A percentile compares a stretch with the other conserved stretches of the same genome.
phyloP scores from a whole-genome alignment of 228 moss, liverwort and hornwort genomes.

The Sphagnum fallax region DNA sequence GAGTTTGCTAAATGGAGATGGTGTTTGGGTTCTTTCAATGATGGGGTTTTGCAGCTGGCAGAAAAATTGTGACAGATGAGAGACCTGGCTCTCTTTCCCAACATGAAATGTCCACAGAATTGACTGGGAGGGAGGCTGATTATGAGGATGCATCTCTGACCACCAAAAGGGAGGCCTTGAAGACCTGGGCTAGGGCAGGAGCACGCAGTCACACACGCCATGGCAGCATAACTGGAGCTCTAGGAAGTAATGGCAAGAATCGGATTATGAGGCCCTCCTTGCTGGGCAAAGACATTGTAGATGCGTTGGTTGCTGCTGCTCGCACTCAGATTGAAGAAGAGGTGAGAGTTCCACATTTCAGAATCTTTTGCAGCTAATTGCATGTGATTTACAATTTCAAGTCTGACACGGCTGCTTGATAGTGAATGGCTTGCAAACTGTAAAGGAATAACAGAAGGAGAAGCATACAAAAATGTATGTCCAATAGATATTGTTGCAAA shows the following conservation, averaged over 20 bases:
- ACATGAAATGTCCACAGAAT: constrained; percentile 39
- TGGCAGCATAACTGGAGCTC: constrained; percentile 50
- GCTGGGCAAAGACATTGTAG: constrained; percentile 76
- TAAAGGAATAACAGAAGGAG: too few species aligned
- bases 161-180: constrained; percentile 52
- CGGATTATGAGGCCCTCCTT: constrained; percentile 55
- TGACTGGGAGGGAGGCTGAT: constrained; percentile 34
- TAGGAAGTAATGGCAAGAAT: constrained; percentile 38
- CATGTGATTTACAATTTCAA: too few species aligned
- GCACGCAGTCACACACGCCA: constrained; percentile 85
- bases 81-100: constrained; percentile 31
- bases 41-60: too few species aligned
- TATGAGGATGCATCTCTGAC: constrained; percentile 41
- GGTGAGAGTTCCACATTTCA: constrained; percentile 24
- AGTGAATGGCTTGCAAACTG: too few species aligned
- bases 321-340: constrained; percentile 71
- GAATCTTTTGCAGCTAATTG: too few species aligned
- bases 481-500: too few species aligned
- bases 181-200: constrained; percentile 86
- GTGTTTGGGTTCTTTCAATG: too few species aligned
- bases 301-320: constrained; percentile 62
- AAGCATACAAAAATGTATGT: too few species aligned
- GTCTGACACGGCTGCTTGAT: too few species aligned
- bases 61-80: constrained; percentile 12
- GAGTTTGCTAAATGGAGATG: too few species aligned